Base-by-base conservation (phyloP, 495 filamentous ascomycete species). In the Bacidia gigantensis region DNA sequence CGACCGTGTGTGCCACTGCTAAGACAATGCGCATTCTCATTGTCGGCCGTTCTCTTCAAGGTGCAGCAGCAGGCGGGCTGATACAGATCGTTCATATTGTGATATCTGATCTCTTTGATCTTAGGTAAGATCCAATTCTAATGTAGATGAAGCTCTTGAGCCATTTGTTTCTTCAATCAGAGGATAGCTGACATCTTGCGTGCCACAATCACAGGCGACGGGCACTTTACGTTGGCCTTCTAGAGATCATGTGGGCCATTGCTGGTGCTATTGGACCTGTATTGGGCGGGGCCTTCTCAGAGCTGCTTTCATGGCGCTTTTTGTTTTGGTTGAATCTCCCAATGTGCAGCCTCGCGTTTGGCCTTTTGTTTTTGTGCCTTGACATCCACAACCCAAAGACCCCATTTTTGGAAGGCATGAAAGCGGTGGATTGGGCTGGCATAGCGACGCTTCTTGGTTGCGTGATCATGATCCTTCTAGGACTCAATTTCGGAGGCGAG, bases 401-500 rank as follows among this genome's bases (percentile, higher is more conserved):
- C 0, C 76, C 82, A 0, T 66, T 95, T 26, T 49, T 69, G 2
- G 74, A 80, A 29, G 89, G 89, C 1, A 63, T 94, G 3, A 79
- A 76, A 48, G 79, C 80, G 7, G 82, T 90, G 29, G 86, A 93
- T 65, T 89, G 84, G 84, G 56, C 76, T 9, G 86, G 87, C 2
- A 79, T 75, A 0, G 50, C 86, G 26, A 70, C 78, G 9, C 78
- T 90, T 52, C 73, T 89, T 29, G 81, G 80, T n/a, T 84, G 78
- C 10, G 87, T 85, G 0, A 66, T 92, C 29, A 89, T 93, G 79
- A 73, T 94, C 58, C 73, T 93, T 12, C 78, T 92, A 29, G 87
- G 83, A 10, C 73, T 93, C 11, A 81, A 87, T 59, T 83, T 82
- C 52, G 87, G 87, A 46, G 89, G 89, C 18, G 72, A 84, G 29